Evolutionary conservation across 1,139 yeast species (phyloP).

Genomic region (Sugiyamaella sp.): DNA sequence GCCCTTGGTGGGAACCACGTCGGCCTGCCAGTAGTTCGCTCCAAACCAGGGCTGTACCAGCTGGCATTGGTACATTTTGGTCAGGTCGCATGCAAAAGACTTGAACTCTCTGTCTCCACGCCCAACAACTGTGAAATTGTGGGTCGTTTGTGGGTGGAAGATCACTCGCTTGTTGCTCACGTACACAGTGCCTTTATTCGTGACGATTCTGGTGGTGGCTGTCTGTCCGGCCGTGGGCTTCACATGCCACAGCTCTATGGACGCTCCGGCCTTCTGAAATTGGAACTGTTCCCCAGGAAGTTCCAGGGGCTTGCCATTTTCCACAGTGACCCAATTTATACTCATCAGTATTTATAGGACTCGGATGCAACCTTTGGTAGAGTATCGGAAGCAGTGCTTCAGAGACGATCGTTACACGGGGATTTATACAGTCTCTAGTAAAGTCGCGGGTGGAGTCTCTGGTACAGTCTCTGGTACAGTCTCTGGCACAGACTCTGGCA

Average conservation of each 20-base stretch:
- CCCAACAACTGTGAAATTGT: conserved; percentile 36
- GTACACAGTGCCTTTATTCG: conserved; percentile 23
- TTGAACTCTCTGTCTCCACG: conserved; percentile 38
- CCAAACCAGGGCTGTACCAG: conserved; percentile 45
- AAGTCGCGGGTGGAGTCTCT: no score
- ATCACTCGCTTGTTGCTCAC: conserved; percentile 31
- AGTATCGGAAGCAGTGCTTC: not conserved
- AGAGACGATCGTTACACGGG: not conserved
- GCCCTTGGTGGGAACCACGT: conserved; percentile 27
- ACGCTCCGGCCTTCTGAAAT: conserved; percentile 10
- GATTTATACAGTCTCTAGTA: not conserved
- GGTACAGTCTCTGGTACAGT: no score
- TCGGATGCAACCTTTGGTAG: no score
- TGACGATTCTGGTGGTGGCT: conserved; percentile 5
- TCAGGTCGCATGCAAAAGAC: conserved; percentile 31
- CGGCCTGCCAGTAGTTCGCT: conserved; percentile 40
- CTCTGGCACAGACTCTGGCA: no score
- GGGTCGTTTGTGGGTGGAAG: conserved; percentile 23
- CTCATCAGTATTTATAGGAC: conserved; percentile 34
- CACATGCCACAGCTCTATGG: conserved; percentile 8
- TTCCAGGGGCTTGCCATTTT: conserved; percentile 30
- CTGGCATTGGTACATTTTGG: conserved; percentile 27
- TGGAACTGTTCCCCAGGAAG: conserved; percentile 33
- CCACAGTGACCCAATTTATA: conserved; percentile 34
- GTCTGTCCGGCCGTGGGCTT: conserved; percentile 12